Base-by-base conservation (phyloP, 2,329 filamentous ascomycete genomes). In the Hymenoscyphus repandus region DNA sequence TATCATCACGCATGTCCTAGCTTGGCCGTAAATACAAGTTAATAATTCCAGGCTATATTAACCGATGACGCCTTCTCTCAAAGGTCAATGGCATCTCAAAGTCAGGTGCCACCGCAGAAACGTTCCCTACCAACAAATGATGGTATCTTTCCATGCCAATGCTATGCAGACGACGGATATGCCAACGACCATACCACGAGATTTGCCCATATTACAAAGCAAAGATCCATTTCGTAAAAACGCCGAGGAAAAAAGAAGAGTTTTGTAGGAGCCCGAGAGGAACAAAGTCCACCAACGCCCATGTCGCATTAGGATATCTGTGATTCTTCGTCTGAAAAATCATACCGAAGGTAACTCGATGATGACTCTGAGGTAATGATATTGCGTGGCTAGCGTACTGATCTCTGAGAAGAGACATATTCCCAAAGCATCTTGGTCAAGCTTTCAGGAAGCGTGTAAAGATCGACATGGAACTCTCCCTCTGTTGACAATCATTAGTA, bases 381-480 rank as follows among this genome's bases (percentile, higher is more conserved):
- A 27, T 27, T 27, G 22, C 22, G 22, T 27, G 22, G 33, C 32
- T 33, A 45, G 6, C 34, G 44, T 6, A 18, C 18, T 10, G 12
- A 13, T 2, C 18, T 6, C 6, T 37, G 44, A 18, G 20, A 12
- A 12, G 32, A 37, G 40, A 81, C 81, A 67, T 93, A 95, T 55
- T 96, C 92, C 92, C 92, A 97, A 53, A 99, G 83, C 82, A 90
- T 90, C 70, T 93, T 95, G 67, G 93, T 86, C 34, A 97, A 78
- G 27, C 75, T 72, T 59, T 97, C 93, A 1, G 93, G 91, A 58
- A 99, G 82, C n/a, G 93, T 97, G 73, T 96, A 97, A 52, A 99
- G 79, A 66, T 99, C 93, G 61, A 99, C 92, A 54, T 96, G 93
- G 74, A 99, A 99, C 72, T 99, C 93, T 65, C 93, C 93, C 65